phyloP scores from a whole-genome alignment of 345 rosid genomes.

The Populus ilicifolia region DNA sequence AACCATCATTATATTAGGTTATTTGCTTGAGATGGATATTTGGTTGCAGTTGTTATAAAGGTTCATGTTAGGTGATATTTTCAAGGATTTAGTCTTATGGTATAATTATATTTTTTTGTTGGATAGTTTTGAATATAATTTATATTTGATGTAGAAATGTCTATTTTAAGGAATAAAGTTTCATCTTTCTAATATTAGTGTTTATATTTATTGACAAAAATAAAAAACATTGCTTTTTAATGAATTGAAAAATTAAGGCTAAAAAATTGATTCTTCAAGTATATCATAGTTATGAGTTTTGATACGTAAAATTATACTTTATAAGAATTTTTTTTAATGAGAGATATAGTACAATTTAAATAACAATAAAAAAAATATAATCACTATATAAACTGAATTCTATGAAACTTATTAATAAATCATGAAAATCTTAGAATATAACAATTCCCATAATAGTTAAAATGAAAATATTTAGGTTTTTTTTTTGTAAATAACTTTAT shows the following conservation, averaged over 20 bases:
- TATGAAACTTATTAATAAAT: neutral
- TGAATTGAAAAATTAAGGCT: neutral
- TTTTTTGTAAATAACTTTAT: too few relatives aligned
- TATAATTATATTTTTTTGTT: neutral
- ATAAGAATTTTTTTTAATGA: rapidly evolving
- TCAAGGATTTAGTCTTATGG: neutral
- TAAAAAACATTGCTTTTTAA: neutral
- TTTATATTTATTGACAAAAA: neutral
- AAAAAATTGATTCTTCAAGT: neutral
- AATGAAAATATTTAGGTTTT: too few relatives aligned
- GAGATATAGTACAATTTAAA: neutral
- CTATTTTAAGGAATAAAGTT: too few relatives aligned
- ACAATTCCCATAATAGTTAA: rapidly evolving
- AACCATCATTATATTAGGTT: neutral
- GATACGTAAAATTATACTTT: neutral
- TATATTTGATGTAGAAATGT: too few relatives aligned
- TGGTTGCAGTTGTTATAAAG: too few relatives aligned
- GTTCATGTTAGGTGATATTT: neutral
- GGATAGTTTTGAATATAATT: too few relatives aligned
- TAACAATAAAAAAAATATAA: neutral
- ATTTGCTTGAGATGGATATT: neutral
- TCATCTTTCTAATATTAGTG: too few relatives aligned
- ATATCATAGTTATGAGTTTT: neutral
- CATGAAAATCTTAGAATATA: neutral
- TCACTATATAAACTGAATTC: neutral